Evolutionary conservation across 164 flowering plant genomes (phyloP).

Genomic region (Stephania japonica): DNA sequence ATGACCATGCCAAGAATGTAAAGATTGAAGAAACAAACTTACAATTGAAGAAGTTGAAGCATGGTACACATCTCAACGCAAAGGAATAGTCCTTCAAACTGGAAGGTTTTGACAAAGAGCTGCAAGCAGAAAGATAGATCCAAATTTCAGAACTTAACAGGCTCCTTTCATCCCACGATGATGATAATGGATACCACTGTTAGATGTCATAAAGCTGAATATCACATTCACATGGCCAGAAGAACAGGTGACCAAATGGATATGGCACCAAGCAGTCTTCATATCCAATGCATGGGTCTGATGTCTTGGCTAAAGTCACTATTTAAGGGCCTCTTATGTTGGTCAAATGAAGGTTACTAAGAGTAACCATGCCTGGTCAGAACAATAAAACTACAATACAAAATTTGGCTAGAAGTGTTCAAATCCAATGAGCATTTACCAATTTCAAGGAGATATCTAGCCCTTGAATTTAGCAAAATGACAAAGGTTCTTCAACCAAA

Average conservation of each 20-base stretch:
- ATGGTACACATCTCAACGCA: conserved; percentile 4
- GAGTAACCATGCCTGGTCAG: background rate
- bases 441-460: background rate
- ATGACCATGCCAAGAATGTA: background rate
- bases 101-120: conserved; percentile 2
- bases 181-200: background rate
- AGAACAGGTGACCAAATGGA: background rate
- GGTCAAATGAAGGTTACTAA: background rate
- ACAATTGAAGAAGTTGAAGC: conserved; percentile 1
- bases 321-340: background rate
- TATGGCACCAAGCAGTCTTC: background rate
- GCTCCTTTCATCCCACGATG: background rate
- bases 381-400: background rate
- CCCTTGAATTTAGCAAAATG: background rate
- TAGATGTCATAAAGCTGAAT: background rate
- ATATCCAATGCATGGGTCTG: background rate
- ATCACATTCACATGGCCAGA: background rate
- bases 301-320: background rate
- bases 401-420: background rate
- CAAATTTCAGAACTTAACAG: background rate
- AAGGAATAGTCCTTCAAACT: conserved; percentile 1
- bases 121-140: conserved; percentile 1
- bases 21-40: conserved; percentile 4
- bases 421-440: background rate
- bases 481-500: background rate